Evolutionary conservation across 2,329 filamentous ascomycete species (phyloP).

Genomic region (Fusarium acutatum): DNA sequence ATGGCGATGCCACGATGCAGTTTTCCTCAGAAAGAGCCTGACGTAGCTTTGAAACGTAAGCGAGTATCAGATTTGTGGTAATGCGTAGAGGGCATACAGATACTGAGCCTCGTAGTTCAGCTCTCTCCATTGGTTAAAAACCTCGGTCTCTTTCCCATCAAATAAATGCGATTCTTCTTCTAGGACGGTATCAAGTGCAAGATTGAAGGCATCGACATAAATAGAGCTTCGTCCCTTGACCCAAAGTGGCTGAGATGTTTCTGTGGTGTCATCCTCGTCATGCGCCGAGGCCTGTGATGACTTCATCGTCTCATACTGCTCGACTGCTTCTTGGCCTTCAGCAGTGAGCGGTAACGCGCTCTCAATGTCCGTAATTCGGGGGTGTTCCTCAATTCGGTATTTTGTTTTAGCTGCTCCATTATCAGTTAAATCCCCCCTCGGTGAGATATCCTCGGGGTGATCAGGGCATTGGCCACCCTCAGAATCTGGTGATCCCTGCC

Average conservation of each 20-base stretch:
- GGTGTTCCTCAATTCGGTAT: slow-evolving; percentile 16
- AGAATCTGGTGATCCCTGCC: slow-evolving; percentile 33
- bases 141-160: slow-evolving; percentile 75
- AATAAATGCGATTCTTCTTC: slow-evolving; percentile 91
- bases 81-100: slow-evolving; percentile 64
- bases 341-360: slow-evolving; percentile 72
- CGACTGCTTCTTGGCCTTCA: slow-evolving; percentile 75
- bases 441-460: slow-evolving; percentile 17
- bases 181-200: slow-evolving; percentile 88
- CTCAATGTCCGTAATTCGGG: slow-evolving; percentile 48
- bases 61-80: neutral
- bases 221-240: slow-evolving; percentile 83
- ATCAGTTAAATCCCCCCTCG: neutral
- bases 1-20: slow-evolving; percentile 88
- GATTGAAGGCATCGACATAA: slow-evolving; percentile 96
- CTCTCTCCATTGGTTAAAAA: slow-evolving; percentile 79
- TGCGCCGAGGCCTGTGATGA: slow-evolving; percentile 57
- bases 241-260: slow-evolving; percentile 63
- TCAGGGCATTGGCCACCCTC: slow-evolving; percentile 37
- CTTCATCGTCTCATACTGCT: slow-evolving; percentile 78
- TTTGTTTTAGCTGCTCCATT: slow-evolving; percentile 34
- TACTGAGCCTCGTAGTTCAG: slow-evolving; percentile 89
- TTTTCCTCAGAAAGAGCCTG: slow-evolving; percentile 90
- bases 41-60: slow-evolving; percentile 72
- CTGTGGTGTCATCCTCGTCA: slow-evolving; percentile 50